Evolutionary conservation across 805 yeast species (phyloP).

Genomic region (Starmerella bombi): DNA sequence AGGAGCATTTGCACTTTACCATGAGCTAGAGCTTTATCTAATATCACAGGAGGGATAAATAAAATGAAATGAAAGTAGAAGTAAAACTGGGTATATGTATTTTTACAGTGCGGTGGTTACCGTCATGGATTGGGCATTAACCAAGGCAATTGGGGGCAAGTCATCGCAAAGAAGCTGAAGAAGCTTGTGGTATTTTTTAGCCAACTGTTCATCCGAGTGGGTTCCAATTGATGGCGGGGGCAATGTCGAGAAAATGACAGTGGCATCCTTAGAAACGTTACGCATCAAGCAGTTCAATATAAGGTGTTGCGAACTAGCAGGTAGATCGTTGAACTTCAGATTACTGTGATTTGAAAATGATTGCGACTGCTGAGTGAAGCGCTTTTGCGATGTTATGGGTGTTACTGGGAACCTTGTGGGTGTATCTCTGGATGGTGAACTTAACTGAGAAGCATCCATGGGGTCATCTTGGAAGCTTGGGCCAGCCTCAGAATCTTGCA

Average conservation of each 20-base stretch:
- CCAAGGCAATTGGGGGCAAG: conserved; percentile 67
- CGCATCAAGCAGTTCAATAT: conserved; percentile 78
- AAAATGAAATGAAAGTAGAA: no score
- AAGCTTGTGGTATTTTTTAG: conserved; percentile 62
- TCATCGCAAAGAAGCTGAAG: conserved; percentile 70
- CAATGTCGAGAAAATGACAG: conserved; percentile 71
- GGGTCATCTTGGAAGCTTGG: conserved; percentile 19
- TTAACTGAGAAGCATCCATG: conserved; percentile 16
- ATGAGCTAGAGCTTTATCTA: conserved; percentile 9
- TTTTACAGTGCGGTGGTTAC: conserved; percentile 77
- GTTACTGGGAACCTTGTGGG: no score
- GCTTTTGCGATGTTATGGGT: neutral
- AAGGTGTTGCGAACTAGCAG: conserved; percentile 81
- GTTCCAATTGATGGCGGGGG: conserved; percentile 84
- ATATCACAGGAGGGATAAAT: neutral
- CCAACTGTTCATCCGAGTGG: conserved; percentile 52
- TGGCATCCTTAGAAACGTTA: conserved; percentile 47
- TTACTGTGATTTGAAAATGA: neutral
- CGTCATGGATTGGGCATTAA: conserved; percentile 89
- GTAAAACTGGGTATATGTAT: neutral
- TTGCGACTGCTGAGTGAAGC: neutral
- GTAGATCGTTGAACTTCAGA: conserved; percentile 66
- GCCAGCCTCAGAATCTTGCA: conserved; percentile 21
- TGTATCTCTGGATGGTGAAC: neutral
- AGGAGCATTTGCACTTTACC: conserved; percentile 7